These are phyloP conservation scores for Lentinula edodes DNA, from an alignment of 768 basidiomycete genomes.

Conservation along the genomic window DNA sequence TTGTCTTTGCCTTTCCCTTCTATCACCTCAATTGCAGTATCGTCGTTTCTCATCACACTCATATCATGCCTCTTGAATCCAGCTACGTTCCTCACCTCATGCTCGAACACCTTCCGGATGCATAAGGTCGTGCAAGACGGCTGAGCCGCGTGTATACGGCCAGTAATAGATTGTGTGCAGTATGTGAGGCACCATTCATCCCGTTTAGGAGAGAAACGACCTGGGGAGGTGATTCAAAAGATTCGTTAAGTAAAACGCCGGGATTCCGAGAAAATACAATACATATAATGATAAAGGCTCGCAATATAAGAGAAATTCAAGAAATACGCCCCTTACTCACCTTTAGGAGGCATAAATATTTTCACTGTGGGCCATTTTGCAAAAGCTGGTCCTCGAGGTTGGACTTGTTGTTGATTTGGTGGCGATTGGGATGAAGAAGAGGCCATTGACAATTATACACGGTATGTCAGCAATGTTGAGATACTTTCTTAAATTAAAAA, in stretches of 20 bases:
- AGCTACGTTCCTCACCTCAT: conserved; percentile 53
- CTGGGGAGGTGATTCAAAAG: conserved; percentile 20
- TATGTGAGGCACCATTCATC: conserved; percentile 66
- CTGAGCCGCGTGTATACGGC: conserved; percentile 42
- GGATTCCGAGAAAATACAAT: neutral
- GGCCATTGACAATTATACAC: neutral
- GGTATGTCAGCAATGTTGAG: neutral
- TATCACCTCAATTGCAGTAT: neutral
- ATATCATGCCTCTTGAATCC: conserved; percentile 37
- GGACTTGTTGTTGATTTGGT: conserved; percentile 23
- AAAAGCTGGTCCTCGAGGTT: conserved; percentile 31
- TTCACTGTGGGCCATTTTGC: conserved; percentile 49
- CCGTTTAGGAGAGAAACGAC: conserved; percentile 50
- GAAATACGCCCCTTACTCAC: conserved; percentile 17
- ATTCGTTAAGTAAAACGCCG: neutral
- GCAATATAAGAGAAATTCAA: neutral
- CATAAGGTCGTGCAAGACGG: conserved; percentile 47
- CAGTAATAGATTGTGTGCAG: conserved; percentile 51
- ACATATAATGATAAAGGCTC: neutral
- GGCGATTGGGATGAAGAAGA: neutral
- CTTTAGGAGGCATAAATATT: conserved; percentile 47
- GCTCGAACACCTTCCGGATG: conserved; percentile 60
- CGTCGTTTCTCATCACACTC: neutral
- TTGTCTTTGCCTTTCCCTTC: conserved; percentile 13
- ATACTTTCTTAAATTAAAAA: too few relatives aligned